Conservation (phyloP, 495 filamentous ascomycete species). For the Penicillium psychrofluorescens region DNA sequence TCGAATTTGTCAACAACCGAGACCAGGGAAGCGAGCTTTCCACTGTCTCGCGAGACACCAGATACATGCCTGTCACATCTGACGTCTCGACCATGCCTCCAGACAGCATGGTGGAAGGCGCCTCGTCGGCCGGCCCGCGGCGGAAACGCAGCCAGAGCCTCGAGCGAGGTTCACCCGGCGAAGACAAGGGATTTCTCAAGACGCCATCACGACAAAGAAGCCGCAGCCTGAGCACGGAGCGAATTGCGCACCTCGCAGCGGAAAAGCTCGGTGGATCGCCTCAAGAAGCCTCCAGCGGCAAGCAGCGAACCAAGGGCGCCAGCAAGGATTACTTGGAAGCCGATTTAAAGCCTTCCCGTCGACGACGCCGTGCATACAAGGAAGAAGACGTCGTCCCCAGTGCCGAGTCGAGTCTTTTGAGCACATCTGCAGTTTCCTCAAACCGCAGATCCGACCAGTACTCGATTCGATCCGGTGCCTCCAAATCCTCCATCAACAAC, state of each 20-base stretch:
- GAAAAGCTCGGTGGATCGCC: slow-evolving; percentile 54
- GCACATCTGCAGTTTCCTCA: slow-evolving; percentile 59
- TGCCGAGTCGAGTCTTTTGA: slow-evolving; percentile 68
- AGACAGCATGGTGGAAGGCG: slow-evolving; percentile 77
- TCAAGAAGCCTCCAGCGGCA: slow-evolving; percentile 40
- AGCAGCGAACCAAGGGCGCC: slow-evolving; percentile 50
- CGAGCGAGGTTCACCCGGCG: slow-evolving; percentile 37
- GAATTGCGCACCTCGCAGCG: slow-evolving; percentile 62
- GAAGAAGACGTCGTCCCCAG: slow-evolving; percentile 57
- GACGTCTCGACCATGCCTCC: slow-evolving; percentile 88
- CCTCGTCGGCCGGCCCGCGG: slow-evolving; percentile 39
- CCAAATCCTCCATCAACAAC: slow-evolving; percentile 87
- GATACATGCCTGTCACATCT: slow-evolving; percentile 56
- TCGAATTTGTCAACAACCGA: slow-evolving; percentile 60
- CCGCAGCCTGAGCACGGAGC: slow-evolving; percentile 67
- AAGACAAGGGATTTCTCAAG: slow-evolving; percentile 52
- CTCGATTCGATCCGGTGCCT: slow-evolving; percentile 68
- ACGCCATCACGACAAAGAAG: slow-evolving; percentile 57
- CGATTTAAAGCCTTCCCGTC: slow-evolving; percentile 48
- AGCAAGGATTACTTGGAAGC: slow-evolving; percentile 55
- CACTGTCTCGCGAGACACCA: slow-evolving; percentile 49
- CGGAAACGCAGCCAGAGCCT: slow-evolving; percentile 53
- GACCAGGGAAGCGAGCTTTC: slow-evolving; percentile 54
- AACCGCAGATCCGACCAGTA: slow-evolving; percentile 68
- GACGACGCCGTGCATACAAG: slow-evolving; percentile 54